Base-by-base conservation (phyloP, 495 filamentous ascomycete genomes). In the Lichina pygmaea region DNA sequence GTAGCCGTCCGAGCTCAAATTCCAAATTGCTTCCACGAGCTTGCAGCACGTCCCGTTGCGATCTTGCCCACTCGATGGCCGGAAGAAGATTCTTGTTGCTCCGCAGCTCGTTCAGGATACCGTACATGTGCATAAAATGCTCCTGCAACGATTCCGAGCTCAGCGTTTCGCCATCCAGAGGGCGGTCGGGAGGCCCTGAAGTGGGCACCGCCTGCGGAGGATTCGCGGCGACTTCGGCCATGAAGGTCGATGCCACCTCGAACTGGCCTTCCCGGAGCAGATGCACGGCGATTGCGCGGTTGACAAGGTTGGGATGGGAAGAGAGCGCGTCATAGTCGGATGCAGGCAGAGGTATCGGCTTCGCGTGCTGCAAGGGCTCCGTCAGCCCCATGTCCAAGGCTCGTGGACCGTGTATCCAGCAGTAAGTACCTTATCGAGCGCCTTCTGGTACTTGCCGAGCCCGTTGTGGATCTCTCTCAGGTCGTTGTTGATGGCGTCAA, bases 211-310 rank as follows among this genome's bases (percentile, higher is more conserved):
- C 60, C 52, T 9, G 44, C 38, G 30, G 51, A 49, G 47, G 44
- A 31, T 51, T 59, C 51, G 49, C 62, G 50, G 47, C 68, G 49
- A 58, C 65, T 52, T 93, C 86, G 9, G 61, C 59, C 15, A 86
- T 67, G 48, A 94, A 93, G 5, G 77, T 82, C 6, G 73, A 66
- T 3, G 86, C 86, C 0, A 93, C 86, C 12, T 60, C 64, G 57
- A 97, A 95, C 55, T 93, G 79, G 34, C 89, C 89, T 63, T 95
- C 91, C 17, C 89, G 76, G 13, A 95, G 70, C 11, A 97, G 66
- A 57, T 97, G 89, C 85, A 97, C 93, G 3, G 80, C 81, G 46
- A 95, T 89, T 16, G 89, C 89, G 17, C 85, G 68, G 57, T 95
- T 86, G 52, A 94, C 80, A 8, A 93, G 68, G 34, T 68, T 60